phyloP scores from a whole-genome alignment of 768 basidiomycete species.

The Amyloporia xantha region DNA sequence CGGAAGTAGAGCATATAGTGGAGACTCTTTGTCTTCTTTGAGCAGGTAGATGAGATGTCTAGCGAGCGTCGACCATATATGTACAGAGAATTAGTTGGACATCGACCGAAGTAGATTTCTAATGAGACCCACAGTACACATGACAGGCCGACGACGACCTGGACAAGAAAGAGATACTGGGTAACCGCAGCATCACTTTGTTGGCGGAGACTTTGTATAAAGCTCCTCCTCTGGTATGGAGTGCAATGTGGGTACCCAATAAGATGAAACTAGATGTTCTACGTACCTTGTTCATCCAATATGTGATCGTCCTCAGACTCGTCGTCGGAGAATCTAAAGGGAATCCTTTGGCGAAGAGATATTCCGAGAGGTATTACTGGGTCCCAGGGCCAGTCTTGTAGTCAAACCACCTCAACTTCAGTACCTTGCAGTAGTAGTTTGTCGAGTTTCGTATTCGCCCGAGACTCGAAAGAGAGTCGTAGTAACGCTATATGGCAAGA shows the following conservation, averaged over 20 bases:
- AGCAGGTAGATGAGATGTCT: conserved; percentile 18
- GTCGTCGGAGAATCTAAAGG: conserved; percentile 18
- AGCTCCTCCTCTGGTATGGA: conserved; percentile 20
- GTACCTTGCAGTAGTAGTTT: no score
- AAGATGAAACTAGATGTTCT: not conserved
- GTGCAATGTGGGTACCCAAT: not conserved
- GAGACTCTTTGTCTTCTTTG: conserved; percentile 12
- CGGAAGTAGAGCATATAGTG: conserved; percentile 15
- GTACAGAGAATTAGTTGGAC: no score
- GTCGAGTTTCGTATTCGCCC: no score
- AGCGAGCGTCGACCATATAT: not conserved
- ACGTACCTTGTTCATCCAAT: conserved; percentile 23
- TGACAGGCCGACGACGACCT: conserved; percentile 16
- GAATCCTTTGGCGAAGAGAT: conserved; percentile 11
- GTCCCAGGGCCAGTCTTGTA: no score
- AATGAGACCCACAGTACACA: conserved; percentile 14
- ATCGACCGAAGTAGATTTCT: not conserved
- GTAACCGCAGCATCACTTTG: conserved; percentile 11
- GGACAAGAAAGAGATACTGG: conserved; percentile 12
- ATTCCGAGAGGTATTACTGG: not conserved
- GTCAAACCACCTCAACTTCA: no score
- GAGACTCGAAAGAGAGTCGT: not conserved
- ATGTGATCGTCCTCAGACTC: conserved; percentile 14
- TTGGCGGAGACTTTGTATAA: conserved; percentile 18
- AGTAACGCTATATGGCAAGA: no score